Conservation (phyloP, 495 filamentous ascomycete species). For the Aspergillus sparsus region DNA sequence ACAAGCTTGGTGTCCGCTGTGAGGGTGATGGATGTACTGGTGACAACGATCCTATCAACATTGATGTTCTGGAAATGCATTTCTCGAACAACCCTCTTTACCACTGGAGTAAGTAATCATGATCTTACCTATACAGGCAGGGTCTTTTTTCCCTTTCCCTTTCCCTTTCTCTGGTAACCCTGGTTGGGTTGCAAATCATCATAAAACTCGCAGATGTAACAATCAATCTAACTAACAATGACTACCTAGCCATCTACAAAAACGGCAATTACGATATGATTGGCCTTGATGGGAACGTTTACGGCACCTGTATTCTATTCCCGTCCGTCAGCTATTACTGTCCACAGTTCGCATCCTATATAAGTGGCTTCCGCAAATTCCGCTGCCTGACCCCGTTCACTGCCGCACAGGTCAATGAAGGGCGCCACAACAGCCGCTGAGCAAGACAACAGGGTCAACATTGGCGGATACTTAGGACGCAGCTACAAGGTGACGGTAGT, state of each 20-base stretch:
- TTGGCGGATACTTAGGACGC: no score
- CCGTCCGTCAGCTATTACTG: neutral
- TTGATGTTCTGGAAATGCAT: neutral
- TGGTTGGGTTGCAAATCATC: neutral
- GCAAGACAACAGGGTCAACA: no score
- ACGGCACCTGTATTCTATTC: neutral
- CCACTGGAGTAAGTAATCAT: constrained; percentile 1
- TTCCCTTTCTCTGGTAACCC: no score
- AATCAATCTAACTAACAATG: neutral
- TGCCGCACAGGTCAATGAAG: neutral
- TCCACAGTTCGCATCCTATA: neutral
- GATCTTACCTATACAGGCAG: no score
- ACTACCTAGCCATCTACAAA: constrained; percentile 1
- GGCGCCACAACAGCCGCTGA: neutral
- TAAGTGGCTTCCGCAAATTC: constrained; percentile 1
- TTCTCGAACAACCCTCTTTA: neutral
- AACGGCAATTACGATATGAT: neutral
- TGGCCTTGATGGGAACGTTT: neutral
- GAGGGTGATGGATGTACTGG: neutral
- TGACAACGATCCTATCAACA: constrained; percentile 1
- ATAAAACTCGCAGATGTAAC: neutral
- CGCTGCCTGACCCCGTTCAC: neutral
- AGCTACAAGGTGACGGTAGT: neutral
- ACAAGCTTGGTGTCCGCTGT: neutral
- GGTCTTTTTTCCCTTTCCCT: no score